phyloP scores from a whole-genome alignment of 2,329 filamentous ascomycete species.

The Botrytis paeoniae region DNA sequence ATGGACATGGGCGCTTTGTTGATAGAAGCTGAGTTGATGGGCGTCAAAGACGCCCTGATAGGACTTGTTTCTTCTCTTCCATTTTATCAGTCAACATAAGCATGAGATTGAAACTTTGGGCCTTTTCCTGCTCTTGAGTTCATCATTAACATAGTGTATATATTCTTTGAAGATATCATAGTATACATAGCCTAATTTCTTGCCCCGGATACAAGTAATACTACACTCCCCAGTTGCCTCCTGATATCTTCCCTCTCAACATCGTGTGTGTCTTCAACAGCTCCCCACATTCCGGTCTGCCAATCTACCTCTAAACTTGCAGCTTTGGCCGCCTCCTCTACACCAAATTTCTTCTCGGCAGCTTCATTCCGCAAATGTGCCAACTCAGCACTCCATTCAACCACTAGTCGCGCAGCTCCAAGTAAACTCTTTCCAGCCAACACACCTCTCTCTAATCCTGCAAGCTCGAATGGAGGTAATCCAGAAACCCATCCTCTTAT shows the following conservation, averaged over 20 bases:
- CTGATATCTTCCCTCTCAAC: constrained; percentile 87
- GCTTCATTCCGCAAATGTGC: constrained; percentile 46
- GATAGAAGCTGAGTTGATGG: neutral
- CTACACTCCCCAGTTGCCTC: constrained; percentile 82
- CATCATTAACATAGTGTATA: neutral
- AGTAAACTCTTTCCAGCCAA: constrained; percentile 86
- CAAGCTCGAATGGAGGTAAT: constrained; percentile 75
- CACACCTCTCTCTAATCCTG: constrained; percentile 78
- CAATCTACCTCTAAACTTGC: constrained; percentile 82
- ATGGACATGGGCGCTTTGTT: neutral
- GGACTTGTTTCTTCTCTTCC: neutral
- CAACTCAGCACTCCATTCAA: constrained; percentile 82
- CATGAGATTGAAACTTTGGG: neutral
- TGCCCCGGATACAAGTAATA: constrained; percentile 70
- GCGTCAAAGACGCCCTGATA: neutral
- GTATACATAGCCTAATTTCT: neutral
- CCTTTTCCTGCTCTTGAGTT: neutral
- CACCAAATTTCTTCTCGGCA: constrained; percentile 57
- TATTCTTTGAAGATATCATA: constrained; percentile 17
- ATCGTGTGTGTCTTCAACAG: constrained; percentile 95
- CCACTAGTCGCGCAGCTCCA: constrained; percentile 70
- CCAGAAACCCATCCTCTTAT: constrained; percentile 74
- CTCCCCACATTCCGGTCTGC: constrained; percentile 90
- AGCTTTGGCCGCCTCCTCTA: constrained; percentile 76
- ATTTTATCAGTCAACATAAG: neutral